phyloP scores from a whole-genome alignment of 257 asterid genomes.

The Nicotiana benthamiana region DNA sequence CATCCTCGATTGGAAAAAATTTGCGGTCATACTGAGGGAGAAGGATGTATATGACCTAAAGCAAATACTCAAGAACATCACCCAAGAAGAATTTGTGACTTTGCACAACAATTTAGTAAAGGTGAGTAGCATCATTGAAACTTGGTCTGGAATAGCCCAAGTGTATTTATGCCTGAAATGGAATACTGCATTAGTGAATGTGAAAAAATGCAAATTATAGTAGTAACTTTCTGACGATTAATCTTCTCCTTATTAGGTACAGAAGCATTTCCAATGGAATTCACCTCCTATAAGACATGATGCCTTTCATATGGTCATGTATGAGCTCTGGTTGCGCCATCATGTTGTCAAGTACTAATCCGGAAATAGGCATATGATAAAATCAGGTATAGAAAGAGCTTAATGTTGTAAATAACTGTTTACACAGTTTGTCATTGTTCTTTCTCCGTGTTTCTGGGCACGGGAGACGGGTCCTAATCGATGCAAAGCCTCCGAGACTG shows the following conservation, averaged over 20 bases:
- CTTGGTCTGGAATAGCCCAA: neutral
- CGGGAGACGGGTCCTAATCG: neutral
- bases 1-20: conserved; percentile 72
- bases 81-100: conserved; percentile 62
- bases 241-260: conserved; percentile 41
- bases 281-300: conserved; percentile 65
- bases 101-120: conserved; percentile 85
- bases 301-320: conserved; percentile 94
- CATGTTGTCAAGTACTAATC: conserved; percentile 73
- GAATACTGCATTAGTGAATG: neutral
- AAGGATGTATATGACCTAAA: conserved; percentile 87
- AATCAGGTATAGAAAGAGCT: neutral
- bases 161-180: neutral
- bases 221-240: neutral
- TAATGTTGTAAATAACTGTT: conserved; percentile 29
- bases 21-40: conserved; percentile 72
- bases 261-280: conserved; percentile 95
- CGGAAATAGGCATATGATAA: neutral
- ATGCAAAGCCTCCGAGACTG: neutral
- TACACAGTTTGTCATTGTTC: neutral
- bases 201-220: neutral
- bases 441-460: neutral
- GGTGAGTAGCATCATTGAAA: conserved; percentile 32
- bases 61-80: conserved; percentile 68
- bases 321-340: conserved; percentile 94